A percentile compares a stretch with the other conserved stretches of the same genome.
phyloP scores from a whole-genome alignment of 2,329 filamentous ascomycete species.

The Colletotrichum cuscutae region DNA sequence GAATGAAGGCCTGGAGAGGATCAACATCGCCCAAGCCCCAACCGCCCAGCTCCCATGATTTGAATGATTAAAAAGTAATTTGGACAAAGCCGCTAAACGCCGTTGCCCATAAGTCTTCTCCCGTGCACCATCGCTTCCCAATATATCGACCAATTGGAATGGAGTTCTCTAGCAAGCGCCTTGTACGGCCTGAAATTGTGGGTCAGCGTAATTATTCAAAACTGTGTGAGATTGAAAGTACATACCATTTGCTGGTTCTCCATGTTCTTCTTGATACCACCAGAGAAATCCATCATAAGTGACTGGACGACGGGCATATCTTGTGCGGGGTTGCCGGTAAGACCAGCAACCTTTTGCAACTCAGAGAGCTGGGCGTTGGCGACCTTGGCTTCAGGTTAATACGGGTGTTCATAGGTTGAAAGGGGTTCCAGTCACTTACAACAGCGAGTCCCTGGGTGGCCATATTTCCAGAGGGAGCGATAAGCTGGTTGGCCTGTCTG shows the following conservation, averaged over 20 bases:
- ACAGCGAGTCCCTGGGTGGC: slow-evolving; percentile 26
- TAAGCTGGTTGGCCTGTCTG: slow-evolving; percentile 33
- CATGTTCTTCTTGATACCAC: slow-evolving; percentile 34
- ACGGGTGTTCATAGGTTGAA: fast-evolving
- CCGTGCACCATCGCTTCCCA: slow-evolving; percentile 10
- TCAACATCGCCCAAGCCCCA: slow-evolving; percentile 3
- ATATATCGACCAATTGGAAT: neutral
- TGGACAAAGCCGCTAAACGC: slow-evolving; percentile 7
- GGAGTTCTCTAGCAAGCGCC: slow-evolving; percentile 12
- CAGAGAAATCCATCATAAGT: slow-evolving; percentile 29
- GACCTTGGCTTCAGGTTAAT: neutral
- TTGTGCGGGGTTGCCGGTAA: slow-evolving; percentile 28
- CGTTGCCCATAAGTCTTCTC: neutral
- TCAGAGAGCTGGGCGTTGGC: slow-evolving; percentile 31
- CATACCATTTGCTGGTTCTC: slow-evolving; percentile 32
- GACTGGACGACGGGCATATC: slow-evolving; percentile 26
- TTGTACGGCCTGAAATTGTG: neutral
- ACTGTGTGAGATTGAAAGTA: neutral
- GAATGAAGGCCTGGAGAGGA: neutral
- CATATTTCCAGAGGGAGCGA: slow-evolving; percentile 25
- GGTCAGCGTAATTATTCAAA: fast-evolving
- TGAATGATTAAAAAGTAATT: neutral
- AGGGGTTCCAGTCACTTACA: neutral
- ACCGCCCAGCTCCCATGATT: neutral
- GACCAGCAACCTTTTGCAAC: slow-evolving; percentile 28